phyloP scores from a whole-genome alignment of 345 rosid species.

The Diplotaxis tenuifolia region DNA sequence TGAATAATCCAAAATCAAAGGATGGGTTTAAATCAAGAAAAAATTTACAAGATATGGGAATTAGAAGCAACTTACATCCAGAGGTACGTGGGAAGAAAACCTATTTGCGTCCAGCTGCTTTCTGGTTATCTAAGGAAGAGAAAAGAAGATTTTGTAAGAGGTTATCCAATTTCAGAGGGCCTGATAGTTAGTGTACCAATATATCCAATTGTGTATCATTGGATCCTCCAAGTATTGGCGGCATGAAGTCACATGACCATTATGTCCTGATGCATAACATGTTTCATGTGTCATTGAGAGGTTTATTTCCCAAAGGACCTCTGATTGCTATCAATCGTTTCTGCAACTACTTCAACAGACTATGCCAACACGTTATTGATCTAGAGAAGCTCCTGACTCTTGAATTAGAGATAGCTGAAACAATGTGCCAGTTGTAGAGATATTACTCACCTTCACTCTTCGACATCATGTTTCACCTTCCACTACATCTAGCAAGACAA shows the following conservation, averaged over 20 bases:
- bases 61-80: background rate
- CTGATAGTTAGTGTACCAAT: background rate
- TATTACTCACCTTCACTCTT: too few species aligned
- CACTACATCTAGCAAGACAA: too few species aligned
- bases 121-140: background rate
- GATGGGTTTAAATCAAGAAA: background rate
- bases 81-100: background rate
- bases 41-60: background rate
- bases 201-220: background rate
- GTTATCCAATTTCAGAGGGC: too few species aligned
- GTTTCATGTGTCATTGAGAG: background rate
- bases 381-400: too few species aligned
- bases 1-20: background rate
- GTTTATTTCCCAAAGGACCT: background rate
- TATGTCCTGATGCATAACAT: background rate
- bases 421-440: too few species aligned
- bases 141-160: background rate
- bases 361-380: too few species aligned
- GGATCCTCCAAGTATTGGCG: too few species aligned
- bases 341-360: background rate
- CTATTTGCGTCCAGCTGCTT: background rate
- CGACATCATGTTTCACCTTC: too few species aligned
- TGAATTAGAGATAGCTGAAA: too few species aligned
- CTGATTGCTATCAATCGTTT: background rate
- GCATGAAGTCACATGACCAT: too few species aligned